These are phyloP conservation scores for Curvularia sp. DNA, from an alignment of 2,329 filamentous ascomycete genomes.

Conservation along the genomic window DNA sequence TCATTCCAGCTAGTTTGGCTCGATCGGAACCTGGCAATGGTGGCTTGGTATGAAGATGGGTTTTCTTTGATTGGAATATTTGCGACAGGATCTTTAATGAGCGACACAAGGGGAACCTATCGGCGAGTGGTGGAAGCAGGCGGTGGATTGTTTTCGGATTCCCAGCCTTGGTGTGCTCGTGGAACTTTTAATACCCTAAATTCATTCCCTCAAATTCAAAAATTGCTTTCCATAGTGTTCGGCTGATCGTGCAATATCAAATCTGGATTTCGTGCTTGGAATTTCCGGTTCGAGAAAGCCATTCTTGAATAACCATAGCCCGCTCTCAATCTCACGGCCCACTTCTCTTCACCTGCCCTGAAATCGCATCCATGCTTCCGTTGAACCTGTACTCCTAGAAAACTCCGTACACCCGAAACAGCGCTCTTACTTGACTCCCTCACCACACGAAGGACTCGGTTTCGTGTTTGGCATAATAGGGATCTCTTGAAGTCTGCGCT, in stretches of 20 bases:
- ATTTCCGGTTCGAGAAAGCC: not conserved
- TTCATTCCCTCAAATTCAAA: not conserved
- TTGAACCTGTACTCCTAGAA: not conserved
- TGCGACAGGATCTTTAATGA: not conserved
- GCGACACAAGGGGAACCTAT: not conserved
- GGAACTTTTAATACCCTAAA: not conserved
- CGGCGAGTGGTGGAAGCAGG: not conserved
- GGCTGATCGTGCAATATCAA: not conserved
- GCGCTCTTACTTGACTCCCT: not conserved
- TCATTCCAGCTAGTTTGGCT: not conserved
- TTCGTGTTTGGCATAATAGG: too few species aligned
- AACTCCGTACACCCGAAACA: not conserved
- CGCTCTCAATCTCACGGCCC: not conserved
- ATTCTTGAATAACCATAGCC: not conserved
- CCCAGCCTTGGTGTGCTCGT: not conserved
- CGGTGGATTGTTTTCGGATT: conserved; percentile 1
- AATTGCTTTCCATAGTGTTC: not conserved
- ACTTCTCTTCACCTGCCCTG: not conserved
- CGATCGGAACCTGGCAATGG: not conserved
- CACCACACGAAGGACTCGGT: too few species aligned
- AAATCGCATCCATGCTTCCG: too few species aligned
- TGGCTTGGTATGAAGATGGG: not conserved
- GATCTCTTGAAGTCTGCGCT: not conserved
- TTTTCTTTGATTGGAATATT: not conserved
- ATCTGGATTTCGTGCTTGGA: not conserved